These are phyloP conservation scores for Diophrys sp. DNA, from an alignment of 73 alveolate species.

Conservation along the genomic window DNA sequence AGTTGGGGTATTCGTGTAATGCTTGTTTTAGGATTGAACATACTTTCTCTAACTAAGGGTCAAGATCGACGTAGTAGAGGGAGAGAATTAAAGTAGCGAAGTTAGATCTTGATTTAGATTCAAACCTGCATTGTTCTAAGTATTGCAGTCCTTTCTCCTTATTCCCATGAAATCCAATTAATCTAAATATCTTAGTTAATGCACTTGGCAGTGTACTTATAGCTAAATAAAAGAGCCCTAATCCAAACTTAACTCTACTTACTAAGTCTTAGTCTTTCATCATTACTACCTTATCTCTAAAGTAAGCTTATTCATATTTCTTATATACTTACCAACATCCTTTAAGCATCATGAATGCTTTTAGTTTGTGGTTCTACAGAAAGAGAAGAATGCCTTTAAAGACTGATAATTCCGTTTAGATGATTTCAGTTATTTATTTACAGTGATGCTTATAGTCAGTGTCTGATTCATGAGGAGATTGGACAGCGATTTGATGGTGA, in stretches of 20 bases:
- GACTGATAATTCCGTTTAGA: constrained; percentile 32
- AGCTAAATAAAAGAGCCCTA: constrained; percentile 54
- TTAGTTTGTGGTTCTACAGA: constrained; percentile 48
- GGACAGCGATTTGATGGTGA: too few species aligned
- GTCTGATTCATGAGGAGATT: too few species aligned
- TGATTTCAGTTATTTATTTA: constrained; percentile 25
- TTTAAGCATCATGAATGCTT: constrained; percentile 51
- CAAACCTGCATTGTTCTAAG: constrained; percentile 37
- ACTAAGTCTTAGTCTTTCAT: constrained; percentile 12
- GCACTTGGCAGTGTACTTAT: constrained; percentile 46
- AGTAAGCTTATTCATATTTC: constrained; percentile 31
- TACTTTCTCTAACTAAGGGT: constrained; percentile 51
- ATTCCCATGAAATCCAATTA: constrained; percentile 56
- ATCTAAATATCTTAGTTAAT: constrained; percentile 32
- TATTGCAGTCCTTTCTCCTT: constrained; percentile 45
- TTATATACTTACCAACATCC: constrained; percentile 48
- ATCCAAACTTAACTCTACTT: constrained; percentile 48
- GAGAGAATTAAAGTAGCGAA: constrained; percentile 50
- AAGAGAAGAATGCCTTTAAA: constrained; percentile 54
- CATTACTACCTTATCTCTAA: background rate
- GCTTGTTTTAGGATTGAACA: constrained; percentile 14
- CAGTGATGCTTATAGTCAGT: background rate
- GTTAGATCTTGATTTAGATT: constrained; percentile 20
- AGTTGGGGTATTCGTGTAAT: constrained; percentile 42
- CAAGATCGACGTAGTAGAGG: constrained; percentile 53